Conservation (phyloP, 352 stramenopile genomes). For the Globisporangium ultimum region DNA sequence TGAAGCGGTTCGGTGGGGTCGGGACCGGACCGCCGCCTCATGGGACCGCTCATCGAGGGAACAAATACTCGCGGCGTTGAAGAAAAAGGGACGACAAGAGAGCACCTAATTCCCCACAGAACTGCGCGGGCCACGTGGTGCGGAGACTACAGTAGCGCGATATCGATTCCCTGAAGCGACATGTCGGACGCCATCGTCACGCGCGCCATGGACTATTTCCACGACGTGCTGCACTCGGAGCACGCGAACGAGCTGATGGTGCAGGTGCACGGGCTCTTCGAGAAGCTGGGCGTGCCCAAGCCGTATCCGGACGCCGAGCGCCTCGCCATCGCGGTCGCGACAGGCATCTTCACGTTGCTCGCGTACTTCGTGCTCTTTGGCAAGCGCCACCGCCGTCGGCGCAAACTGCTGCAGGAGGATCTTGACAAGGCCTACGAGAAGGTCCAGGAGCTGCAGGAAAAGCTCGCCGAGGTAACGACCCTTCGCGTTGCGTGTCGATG, state of each 20-base stretch:
- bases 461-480: slow-evolving; percentile 52
- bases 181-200: slow-evolving; percentile 50
- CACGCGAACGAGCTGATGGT: slow-evolving; percentile 64
- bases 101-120: background rate
- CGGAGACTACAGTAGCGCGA: slow-evolving; percentile 2
- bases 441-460: slow-evolving; percentile 83
- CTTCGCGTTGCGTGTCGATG: too few relatives aligned
- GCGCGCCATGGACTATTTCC: slow-evolving; percentile 65
- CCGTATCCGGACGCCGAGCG: slow-evolving; percentile 86
- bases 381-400: slow-evolving; percentile 73
- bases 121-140: slow-evolving; percentile 4
- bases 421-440: slow-evolving; percentile 76
- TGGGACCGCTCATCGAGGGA: background rate
- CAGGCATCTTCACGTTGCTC: slow-evolving; percentile 76
- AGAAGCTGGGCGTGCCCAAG: slow-evolving; percentile 67
- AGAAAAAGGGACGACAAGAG: background rate
- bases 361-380: slow-evolving; percentile 88
- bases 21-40: background rate
- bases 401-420: slow-evolving; percentile 67
- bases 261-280: slow-evolving; percentile 66
- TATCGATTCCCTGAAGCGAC: slow-evolving; percentile 3
- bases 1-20: background rate
- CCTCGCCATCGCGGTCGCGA: slow-evolving; percentile 76
- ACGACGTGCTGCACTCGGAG: slow-evolving; percentile 78
- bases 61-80: background rate